Evolutionary conservation across 176 grass and related monocot species (phyloP), one percentile per base, ranked within the genome.

Genomic region (Eleusine coracana): DNA sequence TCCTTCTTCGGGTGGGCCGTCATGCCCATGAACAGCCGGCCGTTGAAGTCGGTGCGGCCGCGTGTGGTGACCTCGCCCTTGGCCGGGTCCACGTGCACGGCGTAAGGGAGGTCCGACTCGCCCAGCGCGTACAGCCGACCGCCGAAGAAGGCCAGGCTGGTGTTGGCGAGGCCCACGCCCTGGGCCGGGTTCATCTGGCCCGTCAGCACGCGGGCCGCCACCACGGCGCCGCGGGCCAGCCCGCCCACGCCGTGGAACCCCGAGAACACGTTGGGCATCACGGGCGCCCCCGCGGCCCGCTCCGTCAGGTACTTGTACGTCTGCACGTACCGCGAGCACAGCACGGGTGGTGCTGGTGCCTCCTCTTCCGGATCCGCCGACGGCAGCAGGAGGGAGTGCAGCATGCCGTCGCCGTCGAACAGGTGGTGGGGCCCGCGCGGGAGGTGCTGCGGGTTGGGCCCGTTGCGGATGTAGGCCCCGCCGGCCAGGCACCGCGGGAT

Each of bases 391-490:
- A 97, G 83, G 6, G 95, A 94, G 83, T 97, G 95, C 15, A 97
- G 90, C 95, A 97, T 97, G 84, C 95, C 95, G 66, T 97, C 95
- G 64, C 95, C 92, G 75, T 97, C 92, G 80, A 97, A 97, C 40
- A 97, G 90, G 67, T 97, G 95, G 74, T 97, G 90, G 52, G 92
- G 86, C 8, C 95, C 95, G 34, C 86, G 82, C 8, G 95, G 95
- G 28, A 97, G 90, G 74, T 91, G 73, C 88, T 97, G 95, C 39
- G 95, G 95, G 79, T 97, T 97, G 13, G 95, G 95, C 15, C 95
- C 95, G 84, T 97, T 97, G 74, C 95, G 95, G 78, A 97, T 94
- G 88, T 97, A 97, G 59, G 95, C 89, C 1, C 95, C 95, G 10
- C 95, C 95, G 37, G 76, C 86, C 37, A 97, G 95, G 88, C 92